Conservation (phyloP, 108 stramenopile species). For the Pelagomonas calceolata region DNA sequence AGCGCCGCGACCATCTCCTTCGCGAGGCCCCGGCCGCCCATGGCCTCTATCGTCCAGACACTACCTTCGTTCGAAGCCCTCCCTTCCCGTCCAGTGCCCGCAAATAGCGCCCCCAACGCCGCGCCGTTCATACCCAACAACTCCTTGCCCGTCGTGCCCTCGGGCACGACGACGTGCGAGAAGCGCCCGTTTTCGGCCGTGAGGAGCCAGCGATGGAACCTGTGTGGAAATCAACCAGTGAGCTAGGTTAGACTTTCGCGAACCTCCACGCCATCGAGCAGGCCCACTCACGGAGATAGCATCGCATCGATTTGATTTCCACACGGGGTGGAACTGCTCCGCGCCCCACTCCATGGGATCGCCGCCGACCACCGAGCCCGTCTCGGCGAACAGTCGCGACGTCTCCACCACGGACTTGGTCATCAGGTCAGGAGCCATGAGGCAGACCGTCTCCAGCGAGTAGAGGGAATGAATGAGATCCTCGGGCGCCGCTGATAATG, state of each 20-base stretch:
- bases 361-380: no score
- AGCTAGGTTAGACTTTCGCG: no score
- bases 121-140: not conserved
- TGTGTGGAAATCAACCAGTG: not conserved
- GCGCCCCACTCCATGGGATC: no score
- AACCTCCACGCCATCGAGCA: no score
- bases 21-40: no score
- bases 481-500: slow-evolving; percentile 4
- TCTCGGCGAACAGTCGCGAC: not conserved
- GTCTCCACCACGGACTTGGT: not conserved
- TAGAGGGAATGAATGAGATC: slow-evolving; percentile 12
- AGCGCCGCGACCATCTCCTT: no score
- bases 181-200: slow-evolving; percentile 7
- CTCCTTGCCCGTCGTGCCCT: not conserved
- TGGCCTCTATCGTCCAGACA: slow-evolving; percentile 8
- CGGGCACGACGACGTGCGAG: slow-evolving; percentile 10
- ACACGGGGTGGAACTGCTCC: no score
- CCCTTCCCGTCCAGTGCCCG: not conserved
- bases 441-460: not conserved
- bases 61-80: not conserved
- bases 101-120: slow-evolving; percentile 3
- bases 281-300: no score
- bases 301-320: no score
- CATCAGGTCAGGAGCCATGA: slow-evolving; percentile 1
- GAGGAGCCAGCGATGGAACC: slow-evolving; percentile 1